These are phyloP conservation scores for Vicia sativa DNA, from an alignment of 306 rosid genomes.

Conservation along the genomic window DNA sequence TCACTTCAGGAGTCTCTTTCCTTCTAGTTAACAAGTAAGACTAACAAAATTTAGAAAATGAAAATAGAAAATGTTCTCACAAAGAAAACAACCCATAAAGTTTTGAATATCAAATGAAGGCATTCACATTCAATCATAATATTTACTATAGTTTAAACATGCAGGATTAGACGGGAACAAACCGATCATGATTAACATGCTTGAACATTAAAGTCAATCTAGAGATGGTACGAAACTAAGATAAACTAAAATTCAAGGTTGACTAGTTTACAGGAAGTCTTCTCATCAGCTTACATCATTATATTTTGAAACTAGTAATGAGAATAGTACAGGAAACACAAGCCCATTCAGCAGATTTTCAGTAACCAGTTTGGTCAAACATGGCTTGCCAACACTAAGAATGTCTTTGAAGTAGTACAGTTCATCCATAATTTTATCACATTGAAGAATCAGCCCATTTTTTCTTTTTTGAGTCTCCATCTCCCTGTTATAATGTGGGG, in stretches of 20 bases:
- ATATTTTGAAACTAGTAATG: constrained; percentile 54
- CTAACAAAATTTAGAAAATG: not conserved
- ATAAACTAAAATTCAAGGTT: constrained; percentile 26
- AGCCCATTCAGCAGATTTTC: constrained; percentile 69
- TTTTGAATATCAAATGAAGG: constrained; percentile 3
- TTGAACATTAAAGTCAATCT: constrained; percentile 23
- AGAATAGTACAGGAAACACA: constrained; percentile 61
- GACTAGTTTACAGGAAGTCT: constrained; percentile 35
- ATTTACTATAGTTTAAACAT: constrained; percentile 18
- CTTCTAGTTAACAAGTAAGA: not conserved
- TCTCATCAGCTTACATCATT: constrained; percentile 58
- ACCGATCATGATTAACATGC: constrained; percentile 30
- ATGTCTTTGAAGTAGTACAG: constrained; percentile 80
- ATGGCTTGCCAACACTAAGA: constrained; percentile 54
- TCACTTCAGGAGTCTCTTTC: not conserved
- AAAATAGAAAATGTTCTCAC: no score
- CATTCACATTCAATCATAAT: constrained; percentile 25
- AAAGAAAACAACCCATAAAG: no score
- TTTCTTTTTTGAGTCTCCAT: constrained; percentile 47
- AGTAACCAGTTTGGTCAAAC: constrained; percentile 53
- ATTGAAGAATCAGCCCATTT: constrained; percentile 57
- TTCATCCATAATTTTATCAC: constrained; percentile 69
- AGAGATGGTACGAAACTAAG: constrained; percentile 17
- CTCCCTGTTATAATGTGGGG: constrained; percentile 55
- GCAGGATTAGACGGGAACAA: constrained; percentile 19